Base-by-base conservation (phyloP, 768 basidiomycete genomes). In the Leccinum barrowsii region DNA sequence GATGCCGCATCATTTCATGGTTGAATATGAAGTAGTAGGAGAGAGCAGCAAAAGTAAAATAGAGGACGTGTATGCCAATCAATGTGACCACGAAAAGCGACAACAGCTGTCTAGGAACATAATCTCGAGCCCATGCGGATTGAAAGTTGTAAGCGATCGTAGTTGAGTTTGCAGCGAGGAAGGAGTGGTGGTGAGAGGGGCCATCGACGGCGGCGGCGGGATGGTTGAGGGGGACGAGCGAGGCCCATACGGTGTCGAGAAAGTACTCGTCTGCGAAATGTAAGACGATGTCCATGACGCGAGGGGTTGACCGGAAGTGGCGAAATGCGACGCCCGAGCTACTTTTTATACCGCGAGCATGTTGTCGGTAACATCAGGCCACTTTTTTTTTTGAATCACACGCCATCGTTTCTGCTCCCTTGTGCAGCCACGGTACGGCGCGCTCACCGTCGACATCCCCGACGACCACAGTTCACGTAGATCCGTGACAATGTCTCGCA, bases 1-100 rank as follows among this genome's bases (percentile, higher is more conserved):
- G 97, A 75, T 99, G 97, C 32, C 82, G 80, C 88, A 90, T 95
- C 93, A 90, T 97, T 21, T 89, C 90, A 67, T 90, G 89, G 75
- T 98, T 94, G 83, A 98, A 99, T 56, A 98, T 84, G 74, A 80
- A 86, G 47, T 74, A 74, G 76, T 92, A 99, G 3, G 93, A 94
- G 24, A 91, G 73, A 46, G 81, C 77, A n/a, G 94, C 94, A 64
- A 98, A 89, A 24, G 88, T 53, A 75, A 97, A 94, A 74, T 99
- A 99, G 50, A 99, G 81, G 51, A 86, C 22, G 65, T 89, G 83
- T 58, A 96, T 90, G 59, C 94, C 94, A 58, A 92, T 64, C 54
- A 90, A 74, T 1, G 94, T 95, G 62, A 98, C 68, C 24, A 78
- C 70, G 61, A 75, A 73, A 59, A 98, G 76, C 1, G 94, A 94